Evolutionary conservation across 2,329 filamentous ascomycete species (phyloP), one percentile per base, ranked within the genome.

Genomic region (Talaromyces sp.): DNA sequence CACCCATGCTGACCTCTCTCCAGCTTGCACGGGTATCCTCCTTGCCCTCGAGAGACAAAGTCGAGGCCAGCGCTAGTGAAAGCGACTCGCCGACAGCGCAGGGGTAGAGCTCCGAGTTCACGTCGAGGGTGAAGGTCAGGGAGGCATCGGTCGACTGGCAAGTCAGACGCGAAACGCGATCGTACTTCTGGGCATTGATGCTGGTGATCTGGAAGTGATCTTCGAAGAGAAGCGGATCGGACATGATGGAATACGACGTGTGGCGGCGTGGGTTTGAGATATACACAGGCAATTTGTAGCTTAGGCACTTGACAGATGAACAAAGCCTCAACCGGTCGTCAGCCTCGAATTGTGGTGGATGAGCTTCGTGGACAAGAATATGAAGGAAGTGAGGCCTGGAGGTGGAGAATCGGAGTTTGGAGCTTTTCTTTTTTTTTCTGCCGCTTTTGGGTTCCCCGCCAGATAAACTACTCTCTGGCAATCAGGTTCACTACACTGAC

Each of bases 71-170:
- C 10, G 93, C 86, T 60, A 97, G 80, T 60, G 89, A 87, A 53
- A 99, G 75, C 13, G 82, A 87, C 64, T 96, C 92, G 69, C 88
- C 89, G 8, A 85, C 77, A 35, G 79, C 72, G 65, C 89, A 85
- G 2, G 90, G 90, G 75, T 94, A 97, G 7, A 99, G 84, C 76
- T 99, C 93, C 52, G 85, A 88, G 80, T 97, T 97, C 76, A 97
- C 86, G 77, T 99, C 94, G 55, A 99, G 88, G 5, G 85, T 87
- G 78, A 97, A 86, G 59, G 85, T 82, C 27, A 89, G 90, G 59
- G 85, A 81, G 64, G 83, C 84, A 76, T 96, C 91, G 62, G 83
- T 80, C 20, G 88, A 93, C 47, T 83, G 89, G 69, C 86, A 91
- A 50, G 80, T 85, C 69, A 97, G 85, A 64, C 94, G 93, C 50